Evolutionary conservation across 169 alveolate genomes (phyloP), one percentile per base, ranked within the genome.

Genomic region (Miamiensis avidus): DNA sequence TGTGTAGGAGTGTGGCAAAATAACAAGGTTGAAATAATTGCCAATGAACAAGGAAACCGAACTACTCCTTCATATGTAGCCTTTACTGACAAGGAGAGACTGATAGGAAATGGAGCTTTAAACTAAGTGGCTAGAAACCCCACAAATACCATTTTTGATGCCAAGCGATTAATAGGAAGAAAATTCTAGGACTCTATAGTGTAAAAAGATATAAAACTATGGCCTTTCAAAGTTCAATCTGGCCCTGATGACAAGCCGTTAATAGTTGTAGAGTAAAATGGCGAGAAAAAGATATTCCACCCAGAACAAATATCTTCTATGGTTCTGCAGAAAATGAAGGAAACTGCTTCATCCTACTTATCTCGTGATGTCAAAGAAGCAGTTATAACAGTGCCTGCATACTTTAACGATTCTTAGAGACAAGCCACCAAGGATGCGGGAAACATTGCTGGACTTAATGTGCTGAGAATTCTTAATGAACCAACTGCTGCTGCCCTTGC

Each of bases 351-450:
- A 95, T 97, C 98, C 34, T 97, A 97, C 92, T 91, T 99, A 49
- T 99, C 99, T 76, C 95, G 86, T 76, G 90, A 97, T 29, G 97
- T 99, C 79, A 97, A 96, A 89, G 97, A 98, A 83, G 99, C 99
- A 32, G 99, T 99, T 76, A 97, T 99, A 86, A 99, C 99, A 28
- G 99, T 98, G 29, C 99, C 99, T n/a, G 99, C 99, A 65, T 98
- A 98, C 93, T 99, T 98, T 97, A 98, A 98, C 88, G 99, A 99
- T 91, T 98, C 99, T 1, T 99, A 99, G 94, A 94, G 99, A 86
- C 99, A 98, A 93, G 99, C 99, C 78, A 99, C 99, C 30, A 98
- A 99, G 94, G 99, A 99, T 90, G 99, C 99, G 28, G 99, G 99
- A 31, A 93, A 97, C 31, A 99, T 99, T 84, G 99, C 99, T n/a